Base-by-base conservation (phyloP, 1,284 basidiomycete genomes). In the Takashimella tepidaria region DNA sequence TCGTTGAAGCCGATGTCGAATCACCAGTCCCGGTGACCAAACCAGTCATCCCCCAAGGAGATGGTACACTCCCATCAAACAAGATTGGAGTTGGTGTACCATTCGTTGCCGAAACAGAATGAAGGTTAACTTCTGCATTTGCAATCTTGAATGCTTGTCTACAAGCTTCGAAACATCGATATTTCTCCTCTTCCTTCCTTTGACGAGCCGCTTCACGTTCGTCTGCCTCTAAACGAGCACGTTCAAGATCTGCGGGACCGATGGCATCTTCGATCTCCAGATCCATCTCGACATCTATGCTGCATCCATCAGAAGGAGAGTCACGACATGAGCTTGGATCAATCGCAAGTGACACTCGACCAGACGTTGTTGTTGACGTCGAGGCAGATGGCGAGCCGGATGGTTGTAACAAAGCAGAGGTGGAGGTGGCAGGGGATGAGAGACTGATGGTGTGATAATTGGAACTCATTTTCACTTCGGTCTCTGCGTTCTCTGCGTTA, bases 171-270 rank as follows among this genome's bases (percentile, higher is more conserved):
- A 68, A 60, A 20, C 66, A 46, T 1, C 60, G 60, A 16, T 53
- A 53, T 16, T 65, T 61, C 48, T 66, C 58, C 51, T 70, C 69
- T 0, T 61, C 65, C 27, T 64, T 63, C 19, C 61, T 67, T n/a
- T 61, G 54, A 49, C 55, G 57, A n/a, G 58, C 57, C 19, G 63
- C 62, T 8, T 62, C 60, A 46, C 61, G 57, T 45, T 64, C 53
- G 41, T 69, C 63, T 4, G 71, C 71, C 49, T 73, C 71, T 1
- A 60, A 63, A 21, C 61, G 54, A 6, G 67, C 71, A 8, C 49
- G 53, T 41, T 73, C 71, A 3, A 73, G 53, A 44, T 73, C 71
- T 13, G 57, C 69, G 1, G 69, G 63, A 1, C 71, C 71, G 47
- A 73, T 69, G 4, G 67, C 67, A 41, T 60, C 58, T 13, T 54